Base-by-base conservation (phyloP, 202 grass and related monocot genomes). In the Eragrostis tef region DNA sequence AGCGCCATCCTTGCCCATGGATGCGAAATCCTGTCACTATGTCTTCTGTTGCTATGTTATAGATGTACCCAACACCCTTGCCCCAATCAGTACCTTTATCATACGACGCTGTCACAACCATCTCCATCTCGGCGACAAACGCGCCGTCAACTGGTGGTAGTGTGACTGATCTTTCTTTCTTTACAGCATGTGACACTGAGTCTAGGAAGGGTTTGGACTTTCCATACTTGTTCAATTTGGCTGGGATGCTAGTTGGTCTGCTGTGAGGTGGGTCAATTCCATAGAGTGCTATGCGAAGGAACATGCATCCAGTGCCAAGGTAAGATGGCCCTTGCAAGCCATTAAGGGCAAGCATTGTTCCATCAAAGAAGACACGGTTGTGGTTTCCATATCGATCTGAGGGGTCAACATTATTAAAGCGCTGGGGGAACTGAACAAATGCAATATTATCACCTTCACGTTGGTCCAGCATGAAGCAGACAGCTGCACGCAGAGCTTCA, bases 281-380 rank as follows among this genome's bases (percentile, higher is more conserved):
- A 20, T 91, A 91, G 43, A 91, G 83, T 6, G 89, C 84, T 48
- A 71, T 16, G 0, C 89, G 89, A 0, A 85, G 85, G 50, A 91
- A 91, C 89, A 91, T 88, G 77, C 89, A 91, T 4, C 89, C 76
- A 14, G 89, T 91, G 42, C 89, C 89, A 44, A 91, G 81, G 61
- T 91, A 91, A 10, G 86, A 70, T 8, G 89, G 85, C 0, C 89
- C 89, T 70, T 91, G 89, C 27, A 94, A 58, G 20, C 92, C 92
- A 29, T 94, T 89, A 6, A 94, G 73, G 1, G 87, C 85, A 26
- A 77, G 66, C 92, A 92, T 90, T 42, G 80, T 86, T 29, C 84
- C 88, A 20, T 94, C 87, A 62, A 94, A 94, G 54, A 90, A 94
- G 51, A 94, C 92, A 0, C 82, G 86, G 24, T 94, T 94, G 51